Base-by-base conservation (phyloP, 257 asterid genomes). In the Solanum bukasovii region DNA sequence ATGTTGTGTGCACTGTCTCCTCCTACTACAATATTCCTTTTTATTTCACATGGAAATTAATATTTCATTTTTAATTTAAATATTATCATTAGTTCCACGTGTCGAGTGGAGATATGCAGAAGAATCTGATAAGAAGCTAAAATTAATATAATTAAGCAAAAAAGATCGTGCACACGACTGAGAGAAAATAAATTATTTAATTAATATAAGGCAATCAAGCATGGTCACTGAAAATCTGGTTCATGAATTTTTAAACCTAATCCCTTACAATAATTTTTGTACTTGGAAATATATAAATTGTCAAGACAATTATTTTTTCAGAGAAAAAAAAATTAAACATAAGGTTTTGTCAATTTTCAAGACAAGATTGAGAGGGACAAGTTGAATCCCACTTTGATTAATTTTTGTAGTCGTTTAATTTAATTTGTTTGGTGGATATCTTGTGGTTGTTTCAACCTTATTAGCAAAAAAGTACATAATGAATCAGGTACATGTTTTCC, bases 151-250 rank as follows among this genome's bases (percentile, higher is more conserved):
- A 73, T 73, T 72, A 38, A 34, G 27, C 14, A 72, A 9, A 34
- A 34, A 91, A 81, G 93, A 90, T 92, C 94, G 96, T 93, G 96
- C 92, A 91, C 93, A 92, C 94, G 94, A 93, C 94, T 92, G 93
- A 92, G 70, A 61, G 37, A 14, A 82, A 33, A 75, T 65, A 2
- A 27, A 59, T 21, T 23, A 23, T 52, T 49, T 5, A 67, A 31
- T 70, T 31, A 72, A 18, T 72, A 23, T 9, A 59, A 42, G 82
- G 72, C 34, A 23, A 31, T 67, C 89, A 78, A 67, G 91, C 95
- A 87, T 88, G 89, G 92, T 90, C 93, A 94, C 96, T 90, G 93
- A 92, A 93, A 93, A 91, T 90, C 94, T 85, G 98, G 88, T 86
- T 75, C 91, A 86, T 84, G 46, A 72, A 87, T 88, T 84, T 84